phyloP scores from a whole-genome alignment of 108 stramenopile species.

The Aureococcus anophagefferens region DNA sequence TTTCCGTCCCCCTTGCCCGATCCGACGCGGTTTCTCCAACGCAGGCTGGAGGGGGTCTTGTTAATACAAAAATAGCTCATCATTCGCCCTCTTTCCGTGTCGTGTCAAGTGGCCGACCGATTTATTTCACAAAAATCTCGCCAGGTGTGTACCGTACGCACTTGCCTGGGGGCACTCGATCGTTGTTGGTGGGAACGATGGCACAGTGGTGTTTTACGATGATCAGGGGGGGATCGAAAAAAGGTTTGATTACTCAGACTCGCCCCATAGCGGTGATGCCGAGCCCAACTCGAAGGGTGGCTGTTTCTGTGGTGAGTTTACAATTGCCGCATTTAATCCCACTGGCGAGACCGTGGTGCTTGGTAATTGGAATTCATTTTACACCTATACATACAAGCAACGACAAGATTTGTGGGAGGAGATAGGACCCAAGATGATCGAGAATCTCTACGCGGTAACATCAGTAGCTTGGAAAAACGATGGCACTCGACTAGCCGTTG shows the following conservation, averaged over 20 bases:
- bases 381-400: conserved; percentile 25
- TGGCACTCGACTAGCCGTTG: conserved; percentile 42
- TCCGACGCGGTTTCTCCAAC: background rate
- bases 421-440: conserved; percentile 22
- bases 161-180: conserved; percentile 45
- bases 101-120: conserved; percentile 32
- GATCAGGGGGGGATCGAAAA: conserved; percentile 32
- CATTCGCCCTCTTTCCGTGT: conserved; percentile 17
- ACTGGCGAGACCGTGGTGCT: conserved; percentile 48
- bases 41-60: background rate
- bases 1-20: conserved; percentile 11
- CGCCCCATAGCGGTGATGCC: background rate
- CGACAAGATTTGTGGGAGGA: conserved; percentile 30
- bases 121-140: too few species aligned
- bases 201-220: conserved; percentile 44
- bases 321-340: conserved; percentile 33
- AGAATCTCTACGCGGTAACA: conserved; percentile 52
- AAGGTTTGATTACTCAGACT: conserved; percentile 40
- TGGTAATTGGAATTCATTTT: conserved; percentile 47
- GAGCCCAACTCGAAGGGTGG: background rate
- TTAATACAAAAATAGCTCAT: background rate
- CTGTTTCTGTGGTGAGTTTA: conserved; percentile 47
- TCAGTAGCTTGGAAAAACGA: conserved; percentile 52
- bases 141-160: conserved; percentile 32
- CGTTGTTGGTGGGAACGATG: conserved; percentile 48